Evolutionary conservation across 176 grass and related monocot genomes (phyloP).

Genomic region (Hyparrhenia diplandra): DNA sequence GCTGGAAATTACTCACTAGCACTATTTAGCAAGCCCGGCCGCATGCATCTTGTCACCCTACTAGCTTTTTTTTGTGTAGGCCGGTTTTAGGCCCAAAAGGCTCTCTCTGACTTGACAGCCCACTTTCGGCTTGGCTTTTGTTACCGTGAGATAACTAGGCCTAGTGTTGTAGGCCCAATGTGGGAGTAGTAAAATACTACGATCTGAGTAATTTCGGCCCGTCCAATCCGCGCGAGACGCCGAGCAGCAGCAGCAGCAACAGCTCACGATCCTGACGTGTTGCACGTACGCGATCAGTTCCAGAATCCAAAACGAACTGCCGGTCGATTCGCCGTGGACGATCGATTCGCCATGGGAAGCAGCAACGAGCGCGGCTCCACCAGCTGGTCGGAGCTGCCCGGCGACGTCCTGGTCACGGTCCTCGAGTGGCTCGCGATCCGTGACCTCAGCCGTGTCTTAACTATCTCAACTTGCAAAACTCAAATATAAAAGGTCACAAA

Average conservation of each 20-base stretch:
- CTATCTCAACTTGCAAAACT: too few relatives aligned
- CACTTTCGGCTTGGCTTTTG: neutral
- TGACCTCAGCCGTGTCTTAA: neutral
- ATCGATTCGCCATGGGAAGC: neutral
- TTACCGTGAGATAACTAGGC: neutral
- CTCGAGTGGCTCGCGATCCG: neutral
- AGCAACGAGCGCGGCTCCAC: neutral
- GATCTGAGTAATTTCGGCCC: neutral
- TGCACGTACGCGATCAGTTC: neutral
- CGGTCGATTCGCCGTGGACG: neutral
- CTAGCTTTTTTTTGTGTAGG: neutral
- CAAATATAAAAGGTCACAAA: too few relatives aligned
- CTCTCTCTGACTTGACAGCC: neutral
- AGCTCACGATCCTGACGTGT: neutral
- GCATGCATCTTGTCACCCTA: neutral
- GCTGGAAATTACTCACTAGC: too few relatives aligned
- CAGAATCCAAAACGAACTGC: neutral
- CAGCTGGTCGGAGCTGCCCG: neutral
- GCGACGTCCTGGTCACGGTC: neutral
- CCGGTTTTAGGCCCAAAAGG: slow-evolving; percentile 15
- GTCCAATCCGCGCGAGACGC: neutral
- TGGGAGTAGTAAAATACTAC: too few relatives aligned
- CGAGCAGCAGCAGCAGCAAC: too few relatives aligned
- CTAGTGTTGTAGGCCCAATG: neutral
- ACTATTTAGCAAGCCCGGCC: too few relatives aligned